Percentiles rank a stretch among this genome's conserved stretches.
Evolutionary conservation across 192 early-diverging fungal species (phyloP).

Genomic region (Coemansia sp.): DNA sequence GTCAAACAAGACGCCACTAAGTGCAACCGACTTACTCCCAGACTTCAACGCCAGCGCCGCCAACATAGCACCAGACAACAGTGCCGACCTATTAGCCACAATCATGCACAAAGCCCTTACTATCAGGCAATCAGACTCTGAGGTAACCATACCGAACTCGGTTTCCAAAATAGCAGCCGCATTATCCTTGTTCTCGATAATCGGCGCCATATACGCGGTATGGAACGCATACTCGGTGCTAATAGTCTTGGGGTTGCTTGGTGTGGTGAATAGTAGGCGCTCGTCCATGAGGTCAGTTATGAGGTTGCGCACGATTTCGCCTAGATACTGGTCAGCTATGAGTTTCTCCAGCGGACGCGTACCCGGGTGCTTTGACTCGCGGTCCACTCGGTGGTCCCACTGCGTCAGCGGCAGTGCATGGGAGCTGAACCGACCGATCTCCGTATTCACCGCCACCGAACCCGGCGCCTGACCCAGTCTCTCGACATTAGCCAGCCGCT

Average conservation of each 20-base stretch:
- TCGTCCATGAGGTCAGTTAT: conserved; percentile 81
- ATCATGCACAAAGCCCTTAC: conserved; percentile 77
- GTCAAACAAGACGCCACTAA: conserved; percentile 37
- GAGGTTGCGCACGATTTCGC: conserved; percentile 82
- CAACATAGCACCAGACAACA: conserved; percentile 66
- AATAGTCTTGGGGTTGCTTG: conserved; percentile 53
- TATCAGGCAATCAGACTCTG: conserved; percentile 71
- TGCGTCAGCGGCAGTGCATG: conserved; percentile 73
- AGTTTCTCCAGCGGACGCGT: conserved; percentile 87
- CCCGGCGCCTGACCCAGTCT: conserved; percentile 49
- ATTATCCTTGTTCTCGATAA: conserved; percentile 72
- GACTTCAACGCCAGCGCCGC: conserved; percentile 55
- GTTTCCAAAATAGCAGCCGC: conserved; percentile 68
- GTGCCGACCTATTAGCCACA: conserved; percentile 82
- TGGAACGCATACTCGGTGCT: conserved; percentile 71
- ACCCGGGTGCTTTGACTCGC: conserved; percentile 73
- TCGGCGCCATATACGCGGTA: conserved; percentile 70
- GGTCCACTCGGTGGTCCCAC: conserved; percentile 82
- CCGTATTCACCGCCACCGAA: conserved; percentile 88
- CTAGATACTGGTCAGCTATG: conserved; percentile 90
- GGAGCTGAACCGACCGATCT: conserved; percentile 83
- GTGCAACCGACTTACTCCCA: conserved; percentile 15
- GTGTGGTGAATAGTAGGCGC: conserved; percentile 68
- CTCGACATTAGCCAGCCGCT: conserved; percentile 68
- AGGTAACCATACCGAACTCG: conserved; percentile 64